phyloP scores from a whole-genome alignment of 176 grass and related monocot genomes.

The Ananas comosus region DNA sequence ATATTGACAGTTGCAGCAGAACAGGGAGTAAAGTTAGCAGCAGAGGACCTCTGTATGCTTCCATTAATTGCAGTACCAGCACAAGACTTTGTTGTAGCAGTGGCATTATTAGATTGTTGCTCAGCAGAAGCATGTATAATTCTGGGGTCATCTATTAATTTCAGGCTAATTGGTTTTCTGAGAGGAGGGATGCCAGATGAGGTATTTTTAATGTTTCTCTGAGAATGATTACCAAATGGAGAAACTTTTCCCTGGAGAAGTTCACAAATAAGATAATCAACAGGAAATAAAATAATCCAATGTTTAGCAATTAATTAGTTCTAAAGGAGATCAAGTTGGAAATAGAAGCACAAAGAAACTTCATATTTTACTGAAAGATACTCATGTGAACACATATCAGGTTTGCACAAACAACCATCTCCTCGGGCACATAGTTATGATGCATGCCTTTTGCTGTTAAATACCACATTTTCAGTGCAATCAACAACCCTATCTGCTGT shows the following conservation, averaged over 20 bases:
- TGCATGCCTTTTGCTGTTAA: too few relatives aligned
- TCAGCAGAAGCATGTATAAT: constrained; percentile 20
- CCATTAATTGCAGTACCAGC: constrained; percentile 5
- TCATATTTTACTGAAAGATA: too few relatives aligned
- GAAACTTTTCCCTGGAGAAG: constrained; percentile 44
- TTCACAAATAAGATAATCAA: constrained; percentile 5
- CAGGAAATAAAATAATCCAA: not conserved
- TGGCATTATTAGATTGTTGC: constrained; percentile 19
- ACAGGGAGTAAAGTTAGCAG: constrained; percentile 11
- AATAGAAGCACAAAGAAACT: not conserved
- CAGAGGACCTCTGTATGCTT: constrained; percentile 5
- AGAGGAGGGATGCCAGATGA: constrained; percentile 17
- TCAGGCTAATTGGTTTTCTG: constrained; percentile 32
- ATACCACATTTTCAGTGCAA: too few relatives aligned
- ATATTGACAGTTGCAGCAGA: not conserved
- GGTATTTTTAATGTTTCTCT: constrained; percentile 25
- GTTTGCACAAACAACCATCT: too few relatives aligned
- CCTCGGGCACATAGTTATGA: too few relatives aligned
- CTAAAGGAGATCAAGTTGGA: not conserved
- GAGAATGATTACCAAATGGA: constrained; percentile 22
- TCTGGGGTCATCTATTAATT: constrained; percentile 20
- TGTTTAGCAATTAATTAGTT: not conserved
- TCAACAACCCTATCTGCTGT: too few relatives aligned
- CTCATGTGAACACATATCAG: too few relatives aligned
- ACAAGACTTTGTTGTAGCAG: constrained; percentile 20